A percentile compares a stretch with the other conserved stretches of the same genome.
phyloP scores from a whole-genome alignment of 2,329 filamentous ascomycete genomes.

The Ophiostoma himal-ulmi region DNA sequence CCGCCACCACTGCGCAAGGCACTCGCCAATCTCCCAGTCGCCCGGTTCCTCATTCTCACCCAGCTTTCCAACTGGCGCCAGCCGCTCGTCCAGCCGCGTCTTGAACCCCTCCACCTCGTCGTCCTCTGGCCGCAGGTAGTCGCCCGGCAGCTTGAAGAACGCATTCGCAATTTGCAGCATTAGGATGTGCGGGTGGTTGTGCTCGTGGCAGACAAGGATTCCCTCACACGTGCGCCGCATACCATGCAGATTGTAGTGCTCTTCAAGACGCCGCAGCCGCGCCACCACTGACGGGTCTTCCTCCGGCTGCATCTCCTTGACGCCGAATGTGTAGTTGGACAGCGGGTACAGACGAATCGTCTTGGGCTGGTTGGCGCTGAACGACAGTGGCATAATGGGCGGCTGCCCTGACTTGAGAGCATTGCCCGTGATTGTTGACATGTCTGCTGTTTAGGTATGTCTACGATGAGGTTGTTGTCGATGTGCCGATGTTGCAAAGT shows the following conservation, averaged over 20 bases:
- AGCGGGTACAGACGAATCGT: conserved; percentile 90
- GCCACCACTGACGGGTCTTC: conserved; percentile 95
- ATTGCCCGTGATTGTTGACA: conserved; percentile 78
- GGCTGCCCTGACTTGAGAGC: conserved; percentile 71
- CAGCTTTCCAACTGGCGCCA: conserved; percentile 83
- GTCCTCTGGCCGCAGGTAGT: conserved; percentile 84
- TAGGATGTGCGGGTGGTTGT: conserved; percentile 96
- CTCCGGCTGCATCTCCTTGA: conserved; percentile 96
- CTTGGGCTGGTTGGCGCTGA: conserved; percentile 82
- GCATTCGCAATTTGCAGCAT: conserved; percentile 99
- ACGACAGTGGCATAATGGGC: conserved; percentile 72
- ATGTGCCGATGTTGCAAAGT: background rate
- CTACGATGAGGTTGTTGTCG: background rate
- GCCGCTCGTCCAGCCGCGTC: conserved; percentile 78
- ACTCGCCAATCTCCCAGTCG: conserved; percentile 93
- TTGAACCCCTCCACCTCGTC: conserved; percentile 97
- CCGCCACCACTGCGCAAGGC: conserved; percentile 95
- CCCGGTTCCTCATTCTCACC: conserved; percentile 77
- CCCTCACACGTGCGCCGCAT: conserved; percentile 98
- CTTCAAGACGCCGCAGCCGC: conserved; percentile 86
- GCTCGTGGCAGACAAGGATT: conserved; percentile 95
- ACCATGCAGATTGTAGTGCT: conserved; percentile 85
- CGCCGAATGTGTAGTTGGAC: conserved; percentile 98
- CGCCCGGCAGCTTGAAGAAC: conserved; percentile 97
- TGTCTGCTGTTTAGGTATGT: conserved; percentile 35